Conservation (phyloP, 164 flowering plant species). For the Chimonanthus praecox region DNA sequence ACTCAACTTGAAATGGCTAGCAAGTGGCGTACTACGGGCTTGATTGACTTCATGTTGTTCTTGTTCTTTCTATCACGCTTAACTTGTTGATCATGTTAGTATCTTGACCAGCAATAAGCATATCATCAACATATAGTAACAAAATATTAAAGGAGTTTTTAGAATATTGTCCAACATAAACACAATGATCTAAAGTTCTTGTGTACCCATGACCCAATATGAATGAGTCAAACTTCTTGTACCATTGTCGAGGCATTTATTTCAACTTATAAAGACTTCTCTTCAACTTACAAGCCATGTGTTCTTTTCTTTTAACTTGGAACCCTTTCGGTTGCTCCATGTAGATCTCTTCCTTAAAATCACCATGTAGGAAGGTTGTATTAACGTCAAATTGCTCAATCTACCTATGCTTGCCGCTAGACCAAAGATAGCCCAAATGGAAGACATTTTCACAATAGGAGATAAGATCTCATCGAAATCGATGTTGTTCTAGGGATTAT, state of each 20-base stretch:
- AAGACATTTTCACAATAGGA: too few species aligned
- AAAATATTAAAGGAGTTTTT: background rate
- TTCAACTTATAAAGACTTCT: background rate
- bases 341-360: too few species aligned
- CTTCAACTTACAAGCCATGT: background rate
- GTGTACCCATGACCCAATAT: background rate
- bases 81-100: background rate
- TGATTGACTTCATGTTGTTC: background rate
- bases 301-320: too few species aligned
- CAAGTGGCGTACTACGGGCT: background rate
- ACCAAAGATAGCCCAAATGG: too few species aligned
- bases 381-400: too few species aligned
- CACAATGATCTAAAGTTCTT: background rate
- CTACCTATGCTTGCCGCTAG: too few species aligned
- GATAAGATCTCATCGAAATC: too few species aligned
- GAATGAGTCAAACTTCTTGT: background rate
- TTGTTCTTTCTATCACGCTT: background rate
- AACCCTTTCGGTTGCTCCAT: too few species aligned
- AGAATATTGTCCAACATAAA: background rate
- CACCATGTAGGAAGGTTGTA: too few species aligned
- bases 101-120: background rate
- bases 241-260: background rate
- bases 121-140: background rate
- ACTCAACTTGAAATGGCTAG: background rate
- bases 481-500: too few species aligned